These are phyloP conservation scores for Ustilago loliicola DNA, from an alignment of 1,284 basidiomycete species.

Conservation along the genomic window DNA sequence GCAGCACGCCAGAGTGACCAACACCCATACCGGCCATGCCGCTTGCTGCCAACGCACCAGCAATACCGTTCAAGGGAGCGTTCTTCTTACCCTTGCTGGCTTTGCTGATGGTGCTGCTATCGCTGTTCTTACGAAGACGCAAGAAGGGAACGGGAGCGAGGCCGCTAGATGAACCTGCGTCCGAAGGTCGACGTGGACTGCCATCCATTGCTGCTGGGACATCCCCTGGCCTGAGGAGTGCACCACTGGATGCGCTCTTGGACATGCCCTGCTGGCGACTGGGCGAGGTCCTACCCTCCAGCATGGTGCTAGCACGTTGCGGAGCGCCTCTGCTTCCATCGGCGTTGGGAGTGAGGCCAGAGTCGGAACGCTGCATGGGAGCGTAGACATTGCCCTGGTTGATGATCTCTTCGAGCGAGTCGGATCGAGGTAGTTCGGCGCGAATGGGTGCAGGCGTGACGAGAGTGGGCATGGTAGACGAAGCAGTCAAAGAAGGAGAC, in stretches of 20 bases:
- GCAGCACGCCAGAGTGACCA: constrained; percentile 42
- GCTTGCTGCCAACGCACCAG: constrained; percentile 61
- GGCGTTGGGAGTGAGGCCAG: not conserved
- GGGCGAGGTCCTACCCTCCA: constrained; percentile 22
- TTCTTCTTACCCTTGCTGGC: constrained; percentile 28
- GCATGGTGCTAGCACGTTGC: constrained; percentile 37
- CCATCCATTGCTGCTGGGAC: constrained; percentile 14
- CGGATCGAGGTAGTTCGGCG: constrained; percentile 42
- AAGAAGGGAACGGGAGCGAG: constrained; percentile 29
- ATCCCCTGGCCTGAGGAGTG: constrained; percentile 40
- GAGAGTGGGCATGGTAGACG: constrained; percentile 44
- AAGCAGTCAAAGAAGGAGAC: constrained; percentile 32
- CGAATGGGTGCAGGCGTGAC: constrained; percentile 51
- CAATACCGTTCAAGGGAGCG: constrained; percentile 52
- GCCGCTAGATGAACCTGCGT: constrained; percentile 28
- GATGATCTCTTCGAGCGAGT: constrained; percentile 52
- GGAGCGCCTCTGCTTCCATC: constrained; percentile 14
- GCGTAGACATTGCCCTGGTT: constrained; percentile 36
- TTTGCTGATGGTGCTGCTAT: constrained; percentile 41
- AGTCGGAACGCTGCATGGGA: constrained; percentile 16
- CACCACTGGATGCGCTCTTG: constrained; percentile 46
- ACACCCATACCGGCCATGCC: constrained; percentile 62
- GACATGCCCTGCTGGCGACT: constrained; percentile 25
- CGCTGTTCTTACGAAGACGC: constrained; percentile 56
- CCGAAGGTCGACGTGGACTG: constrained; percentile 43